Percentiles rank a stretch among this genome's conserved stretches.
Evolutionary conservation across 2,329 filamentous ascomycete species (phyloP).

Genomic region (Ilyonectria mors-panacis): DNA sequence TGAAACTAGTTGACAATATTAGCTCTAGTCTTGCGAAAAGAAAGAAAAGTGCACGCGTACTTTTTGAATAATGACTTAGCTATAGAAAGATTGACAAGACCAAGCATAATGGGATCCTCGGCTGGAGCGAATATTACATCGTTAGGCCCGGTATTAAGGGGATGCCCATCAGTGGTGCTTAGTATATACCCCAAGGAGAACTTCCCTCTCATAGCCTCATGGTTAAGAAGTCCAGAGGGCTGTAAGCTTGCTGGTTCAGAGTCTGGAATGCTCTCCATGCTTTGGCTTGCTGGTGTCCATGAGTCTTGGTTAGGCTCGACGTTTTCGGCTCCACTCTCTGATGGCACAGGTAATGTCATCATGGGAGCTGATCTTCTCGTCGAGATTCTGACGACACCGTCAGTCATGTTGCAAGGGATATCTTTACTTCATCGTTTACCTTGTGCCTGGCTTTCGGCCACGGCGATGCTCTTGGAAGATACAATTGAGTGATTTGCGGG

Average conservation of each 20-base stretch:
- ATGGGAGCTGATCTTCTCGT: not conserved
- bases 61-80: slow-evolving; percentile 24
- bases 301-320: not conserved
- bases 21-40: not conserved
- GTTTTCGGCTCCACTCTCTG: not conserved
- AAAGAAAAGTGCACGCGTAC: not conserved
- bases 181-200: slow-evolving; percentile 54
- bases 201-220: slow-evolving; percentile 51
- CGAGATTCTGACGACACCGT: not conserved
- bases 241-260: slow-evolving; percentile 42
- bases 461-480: slow-evolving; percentile 57
- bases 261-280: slow-evolving; percentile 12
- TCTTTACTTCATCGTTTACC: slow-evolving; percentile 39
- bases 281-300: not conserved
- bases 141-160: not conserved
- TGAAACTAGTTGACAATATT: slow-evolving; percentile 47
- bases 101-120: slow-evolving; percentile 25
- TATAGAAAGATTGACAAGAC: slow-evolving; percentile 24
- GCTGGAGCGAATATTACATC: not conserved
- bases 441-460: slow-evolving; percentile 56
- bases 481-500: slow-evolving; percentile 55
- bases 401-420: not conserved
- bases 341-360: not conserved
- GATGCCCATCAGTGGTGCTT: slow-evolving; percentile 31
- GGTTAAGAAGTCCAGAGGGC: slow-evolving; percentile 53